Base-by-base conservation (phyloP, 2,329 filamentous ascomycete genomes). In the Fusarium stilboides region DNA sequence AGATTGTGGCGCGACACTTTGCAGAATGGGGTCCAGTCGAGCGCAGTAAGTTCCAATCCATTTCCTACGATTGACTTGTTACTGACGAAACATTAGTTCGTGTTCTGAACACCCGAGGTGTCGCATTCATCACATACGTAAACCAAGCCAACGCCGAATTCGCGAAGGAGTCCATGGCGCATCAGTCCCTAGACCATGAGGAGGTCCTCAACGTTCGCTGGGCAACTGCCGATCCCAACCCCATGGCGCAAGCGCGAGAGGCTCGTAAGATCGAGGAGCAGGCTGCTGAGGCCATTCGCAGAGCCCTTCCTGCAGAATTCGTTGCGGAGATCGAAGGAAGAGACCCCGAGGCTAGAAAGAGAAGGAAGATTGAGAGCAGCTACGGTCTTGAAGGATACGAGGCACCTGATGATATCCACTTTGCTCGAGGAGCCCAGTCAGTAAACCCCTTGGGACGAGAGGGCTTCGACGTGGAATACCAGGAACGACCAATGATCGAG, bases 221-320 rank as follows among this genome's bases (percentile, higher is more conserved):
- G 96, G 96, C 96, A 42, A 99, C 96, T 0, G 92, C 94, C 8
- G 96, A 99, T 77, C 96, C 96, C 2, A 99, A 99, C 73, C 96
- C 96, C 0, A 91, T 96, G 84, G 94, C 95, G 3, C 94, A 97
- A 79, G 97, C 97, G 69, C 88, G 97, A 63, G 96, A 99, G 80
- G 95, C 92, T 4, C 87, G 92, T 39, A 87, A 91, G 40, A 91
- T 99, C 63, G 96, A 99, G 77, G 96, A 99, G 77, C 96, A 99
- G 79, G 96, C 96, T 3, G 96, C 96, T 0, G 96, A 98, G 75
- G 97, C 96, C 2, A 94, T 99, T 59, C 86, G 96, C 19, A 87
- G 92, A 69, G 95, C 96, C 0, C 83, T 99, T 6, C 96, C 96
- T 0, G 94, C 92, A 1, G 93, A 94, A 28, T 98, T 96, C 70